Evolutionary conservation across 257 asterid genomes (phyloP), one percentile per base, ranked within the genome.

Genomic region (Penstemon barbatus): DNA sequence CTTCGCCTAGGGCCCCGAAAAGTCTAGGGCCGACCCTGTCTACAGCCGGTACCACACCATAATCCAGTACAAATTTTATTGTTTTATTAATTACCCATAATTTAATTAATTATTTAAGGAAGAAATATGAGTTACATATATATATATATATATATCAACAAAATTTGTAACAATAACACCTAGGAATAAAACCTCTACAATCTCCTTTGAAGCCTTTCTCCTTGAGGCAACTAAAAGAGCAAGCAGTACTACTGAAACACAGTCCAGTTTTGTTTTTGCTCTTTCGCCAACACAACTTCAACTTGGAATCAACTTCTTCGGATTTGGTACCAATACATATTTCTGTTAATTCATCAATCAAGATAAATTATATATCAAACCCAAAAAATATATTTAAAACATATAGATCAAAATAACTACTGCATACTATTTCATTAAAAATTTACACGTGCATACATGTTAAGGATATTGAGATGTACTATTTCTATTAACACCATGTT

Each of bases 121-220:
- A 25, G 2, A 25, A 25, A 25, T 25, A 6, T 57, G 4, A n/a
- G 25, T n/a, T n/a, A n/a, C n/a, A n/a, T n/a, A n/a, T n/a, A n/a
- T n/a, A n/a, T n/a, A n/a, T n/a, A 43, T 13, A 5, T 3, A 1
- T 3, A 51, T 1, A 33, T 65, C 39, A 65, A 55, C 74, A 69
- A 18, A 38, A 42, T 42, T 52, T 70, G 12, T 50, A 15, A 41
- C 74, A 70, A 41, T 60, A 70, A 61, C 74, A 70, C 7, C 61
- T 50, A 0, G 37, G 68, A 33, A 19, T 11, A 51, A 61, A 5
- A 3, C 75, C 74, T 5, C 18, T 0, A 66, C 69, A 52, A 18
- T 61, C 42, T 61, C 75, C 69, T 51, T 13, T 50, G 15, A 50
- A 0, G 53, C 4, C n/a, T 41, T 18, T 19, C 18, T 61, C 69